phyloP scores from a whole-genome alignment of 345 rosid genomes.

The Conringia planisiliqua region DNA sequence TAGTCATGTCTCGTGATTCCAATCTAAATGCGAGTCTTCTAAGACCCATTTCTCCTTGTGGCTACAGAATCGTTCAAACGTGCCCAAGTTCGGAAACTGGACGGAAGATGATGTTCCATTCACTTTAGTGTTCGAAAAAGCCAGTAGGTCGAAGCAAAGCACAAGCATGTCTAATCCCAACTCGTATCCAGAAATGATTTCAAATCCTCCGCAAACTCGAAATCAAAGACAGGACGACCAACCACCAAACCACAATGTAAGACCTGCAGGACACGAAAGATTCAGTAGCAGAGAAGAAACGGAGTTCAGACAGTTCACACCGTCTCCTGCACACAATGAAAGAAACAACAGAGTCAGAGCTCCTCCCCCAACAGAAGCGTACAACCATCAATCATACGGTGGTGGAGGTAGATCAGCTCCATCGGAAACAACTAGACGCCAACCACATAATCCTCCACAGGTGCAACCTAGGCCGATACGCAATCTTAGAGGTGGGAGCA shows the following conservation, averaged over 20 bases:
- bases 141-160: background rate
- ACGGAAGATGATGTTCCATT: constrained; percentile 28
- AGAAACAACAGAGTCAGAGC: constrained; percentile 22
- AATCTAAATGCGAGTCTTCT: background rate
- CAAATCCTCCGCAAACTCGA: background rate
- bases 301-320: constrained; percentile 42
- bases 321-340: constrained; percentile 47
- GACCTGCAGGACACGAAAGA: constrained; percentile 16
- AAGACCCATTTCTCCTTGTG: background rate
- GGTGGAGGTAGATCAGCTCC: background rate
- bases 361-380: background rate
- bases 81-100: constrained; percentile 36
- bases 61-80: constrained; percentile 19
- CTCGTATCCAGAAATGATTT: constrained; percentile 26
- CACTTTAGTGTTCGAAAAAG: constrained; percentile 28
- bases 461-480: constrained; percentile 15
- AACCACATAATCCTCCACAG: background rate
- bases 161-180: constrained; percentile 10
- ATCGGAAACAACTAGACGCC: background rate
- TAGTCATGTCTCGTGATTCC: background rate
- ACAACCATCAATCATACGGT: constrained; percentile 18
- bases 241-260: constrained; percentile 16
- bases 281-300: constrained; percentile 43
- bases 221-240: constrained; percentile 20
- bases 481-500: constrained; percentile 19